Conservation (phyloP, 2,329 filamentous ascomycete species). For the Knufia fluminis region DNA sequence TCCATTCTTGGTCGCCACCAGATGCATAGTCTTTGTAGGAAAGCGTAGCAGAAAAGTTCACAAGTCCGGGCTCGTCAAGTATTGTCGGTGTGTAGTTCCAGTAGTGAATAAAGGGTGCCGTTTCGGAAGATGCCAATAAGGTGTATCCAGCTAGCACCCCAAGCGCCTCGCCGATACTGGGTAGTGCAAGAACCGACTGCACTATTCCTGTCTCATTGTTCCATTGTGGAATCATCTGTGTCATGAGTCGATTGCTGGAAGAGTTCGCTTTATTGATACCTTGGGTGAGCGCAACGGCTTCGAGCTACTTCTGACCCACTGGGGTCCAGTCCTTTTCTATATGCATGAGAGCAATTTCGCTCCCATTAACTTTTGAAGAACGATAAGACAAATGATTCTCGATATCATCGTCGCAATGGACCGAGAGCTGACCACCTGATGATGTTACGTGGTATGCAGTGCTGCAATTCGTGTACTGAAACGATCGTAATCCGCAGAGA, state of each 20-base stretch:
- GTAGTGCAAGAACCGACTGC: slow-evolving; percentile 42
- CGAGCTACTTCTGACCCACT: slow-evolving; percentile 50
- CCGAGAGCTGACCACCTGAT: slow-evolving; percentile 49
- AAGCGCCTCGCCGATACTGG: slow-evolving; percentile 64
- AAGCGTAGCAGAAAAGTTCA: slow-evolving; percentile 56
- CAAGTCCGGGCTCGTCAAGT: slow-evolving; percentile 35
- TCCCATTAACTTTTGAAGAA: too few relatives aligned
- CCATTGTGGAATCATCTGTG: slow-evolving; percentile 43
- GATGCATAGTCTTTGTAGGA: slow-evolving; percentile 62
- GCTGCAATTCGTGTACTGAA: slow-evolving; percentile 56
- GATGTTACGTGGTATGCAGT: slow-evolving; percentile 48
- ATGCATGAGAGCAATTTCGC: too few relatives aligned
- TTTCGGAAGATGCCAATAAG: slow-evolving; percentile 50
- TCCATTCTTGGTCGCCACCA: slow-evolving; percentile 51
- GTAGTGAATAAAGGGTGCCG: slow-evolving; percentile 51
- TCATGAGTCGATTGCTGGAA: slow-evolving; percentile 50
- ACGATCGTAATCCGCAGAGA: slow-evolving; percentile 58
- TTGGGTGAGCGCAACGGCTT: slow-evolving; percentile 47
- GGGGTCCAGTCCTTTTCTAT: slow-evolving; percentile 42
- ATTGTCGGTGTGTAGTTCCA: slow-evolving; percentile 38
- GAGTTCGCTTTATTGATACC: slow-evolving; percentile 49
- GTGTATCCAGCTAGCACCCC: slow-evolving; percentile 62
- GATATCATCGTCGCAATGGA: slow-evolving; percentile 54
- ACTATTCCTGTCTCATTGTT: slow-evolving; percentile 23
- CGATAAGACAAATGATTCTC: too few relatives aligned